Base-by-base conservation (phyloP, 257 asterid genomes). In the Solanum chilense region DNA sequence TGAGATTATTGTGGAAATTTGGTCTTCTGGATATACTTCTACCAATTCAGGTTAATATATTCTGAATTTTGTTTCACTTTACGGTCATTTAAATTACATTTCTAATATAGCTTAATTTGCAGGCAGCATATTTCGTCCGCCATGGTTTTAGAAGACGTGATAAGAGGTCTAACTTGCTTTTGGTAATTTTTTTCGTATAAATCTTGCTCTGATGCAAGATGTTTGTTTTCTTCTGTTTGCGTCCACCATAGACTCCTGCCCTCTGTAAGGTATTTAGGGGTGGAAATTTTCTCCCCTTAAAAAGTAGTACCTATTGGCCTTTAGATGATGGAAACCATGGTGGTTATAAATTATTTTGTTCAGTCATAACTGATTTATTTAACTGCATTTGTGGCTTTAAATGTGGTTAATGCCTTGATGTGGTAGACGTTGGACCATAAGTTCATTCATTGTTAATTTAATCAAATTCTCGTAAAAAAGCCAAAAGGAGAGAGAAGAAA, bases 81-180 rank as follows among this genome's bases (percentile, higher is more conserved):
- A 31, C 6, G 75, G 66, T 56, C 84, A 47, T 45, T 10, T 20
- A 47, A 41, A 42, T 60, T 47, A 47, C 75, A 60, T 74, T 60
- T 69, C 80, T 87, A 62, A 56, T 29, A 47, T 80, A 58, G 49
- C 37, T 52, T 44, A 85, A 14, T 15, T 74, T 88, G 89, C 89
- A 90, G 91, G 91, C 91, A 25, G 84, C 91, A 71, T 90, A 90
- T 78, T 90, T 90, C 21, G 88, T 90, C 27, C 71, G 73, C 18
- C 89, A 74, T 44, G 90, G 90, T 45, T 90, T 88, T 86, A 68
- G 87, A 64, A 90, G 91, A 62, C 86, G 90, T 47, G 90, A 90
- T 74, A 88, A 82, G 87, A 88, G 90, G 64, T 90, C 91, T 8
- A 88, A 90, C 90, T 88, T 90, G 91, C 91, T 90, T 87, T 84